Evolutionary conservation across 2,329 filamentous ascomycete genomes (phyloP).

Genomic region (Pseudofabraea citricarpa): DNA sequence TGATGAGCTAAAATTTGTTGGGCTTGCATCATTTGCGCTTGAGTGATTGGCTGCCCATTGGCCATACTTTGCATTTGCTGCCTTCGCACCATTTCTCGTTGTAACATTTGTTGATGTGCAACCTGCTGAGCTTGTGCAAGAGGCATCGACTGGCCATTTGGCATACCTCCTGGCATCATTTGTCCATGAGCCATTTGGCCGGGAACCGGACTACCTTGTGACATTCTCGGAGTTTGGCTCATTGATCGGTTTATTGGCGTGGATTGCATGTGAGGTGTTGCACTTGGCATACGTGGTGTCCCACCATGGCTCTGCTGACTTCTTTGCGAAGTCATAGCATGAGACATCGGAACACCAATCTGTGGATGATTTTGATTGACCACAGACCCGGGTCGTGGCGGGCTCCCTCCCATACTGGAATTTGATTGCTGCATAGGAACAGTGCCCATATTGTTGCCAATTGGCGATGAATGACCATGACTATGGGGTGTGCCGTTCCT

Average conservation of each 20-base stretch:
- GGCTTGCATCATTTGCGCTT: conserved; percentile 25
- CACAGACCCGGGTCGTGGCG: conserved; percentile 61
- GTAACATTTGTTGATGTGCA: not conserved
- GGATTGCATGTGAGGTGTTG: conserved; percentile 58
- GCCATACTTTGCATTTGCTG: conserved; percentile 7
- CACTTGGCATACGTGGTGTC: conserved; percentile 57
- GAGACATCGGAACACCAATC: conserved; percentile 55
- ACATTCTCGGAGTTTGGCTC: conserved; percentile 57
- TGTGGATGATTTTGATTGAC: conserved; percentile 50
- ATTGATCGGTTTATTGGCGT: conserved; percentile 52
- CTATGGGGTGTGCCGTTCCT: conserved; percentile 61
- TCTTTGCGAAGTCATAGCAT: conserved; percentile 58
- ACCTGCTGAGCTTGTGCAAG: not conserved
- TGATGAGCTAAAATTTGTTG: conserved; percentile 36
- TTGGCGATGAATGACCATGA: conserved; percentile 59
- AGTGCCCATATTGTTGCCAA: conserved; percentile 41
- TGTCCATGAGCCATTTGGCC: conserved; percentile 53
- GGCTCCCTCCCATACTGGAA: conserved; percentile 65
- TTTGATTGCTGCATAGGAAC: conserved; percentile 61
- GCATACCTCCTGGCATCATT: conserved; percentile 49
- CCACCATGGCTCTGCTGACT: conserved; percentile 64
- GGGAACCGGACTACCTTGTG: conserved; percentile 57
- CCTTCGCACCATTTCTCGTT: not conserved
- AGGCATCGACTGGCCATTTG: conserved; percentile 32
- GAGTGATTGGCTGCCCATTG: conserved; percentile 28